These are phyloP conservation scores for Lasiosphaeria miniovina DNA, from an alignment of 495 filamentous ascomycete genomes.

Conservation along the genomic window DNA sequence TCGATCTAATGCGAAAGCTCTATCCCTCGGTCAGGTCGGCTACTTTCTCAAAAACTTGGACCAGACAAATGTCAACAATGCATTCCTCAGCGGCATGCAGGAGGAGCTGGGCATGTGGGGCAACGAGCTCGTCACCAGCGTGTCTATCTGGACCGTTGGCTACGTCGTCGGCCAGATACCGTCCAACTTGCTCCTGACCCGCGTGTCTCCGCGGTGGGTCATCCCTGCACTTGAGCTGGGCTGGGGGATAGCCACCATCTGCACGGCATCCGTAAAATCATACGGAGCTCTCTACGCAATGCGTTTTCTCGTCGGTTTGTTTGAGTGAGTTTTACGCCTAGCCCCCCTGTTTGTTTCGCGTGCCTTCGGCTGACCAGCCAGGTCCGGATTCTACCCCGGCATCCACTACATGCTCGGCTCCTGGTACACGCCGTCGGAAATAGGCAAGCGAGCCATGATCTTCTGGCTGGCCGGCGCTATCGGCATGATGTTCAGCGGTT, in stretches of 20 bases:
- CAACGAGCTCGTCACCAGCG: constrained; percentile 57
- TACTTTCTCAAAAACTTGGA: constrained; percentile 48
- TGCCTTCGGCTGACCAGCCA: too few species aligned
- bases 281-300: constrained; percentile 35
- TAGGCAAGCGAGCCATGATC: constrained; percentile 58
- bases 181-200: constrained; percentile 56
- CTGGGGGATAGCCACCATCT: constrained; percentile 60
- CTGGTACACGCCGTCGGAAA: constrained; percentile 64
- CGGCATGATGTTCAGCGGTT: constrained; percentile 48
- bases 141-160: constrained; percentile 47
- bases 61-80: constrained; percentile 38
- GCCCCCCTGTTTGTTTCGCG: too few species aligned
- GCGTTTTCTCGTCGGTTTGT: constrained; percentile 63
- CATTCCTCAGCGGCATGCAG: constrained; percentile 65
- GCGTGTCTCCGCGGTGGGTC: constrained; percentile 55
- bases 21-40: constrained; percentile 63
- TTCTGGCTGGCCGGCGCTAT: constrained; percentile 51
- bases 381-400: constrained; percentile 56
- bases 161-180: constrained; percentile 52
- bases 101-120: constrained; percentile 57
- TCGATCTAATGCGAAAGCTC: constrained; percentile 46
- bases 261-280: too few species aligned
- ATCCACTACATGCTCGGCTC: constrained; percentile 64
- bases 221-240: constrained; percentile 59
- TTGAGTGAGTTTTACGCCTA: too few species aligned